These are phyloP conservation scores for Solanum hybrid DNA, from an alignment of 305 asterid species.

Conservation along the genomic window DNA sequence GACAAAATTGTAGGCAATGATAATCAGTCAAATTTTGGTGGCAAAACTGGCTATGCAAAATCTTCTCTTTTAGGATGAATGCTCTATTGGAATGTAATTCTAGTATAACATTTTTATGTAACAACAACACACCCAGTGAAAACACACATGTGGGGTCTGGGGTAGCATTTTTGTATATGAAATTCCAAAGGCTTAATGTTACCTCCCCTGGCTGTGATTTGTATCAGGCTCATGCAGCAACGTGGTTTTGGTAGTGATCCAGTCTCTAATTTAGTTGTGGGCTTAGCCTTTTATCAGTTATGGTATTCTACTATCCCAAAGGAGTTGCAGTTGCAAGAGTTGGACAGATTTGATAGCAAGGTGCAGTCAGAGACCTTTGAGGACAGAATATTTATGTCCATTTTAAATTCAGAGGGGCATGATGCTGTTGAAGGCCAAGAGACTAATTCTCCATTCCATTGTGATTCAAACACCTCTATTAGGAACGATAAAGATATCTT, in stretches of 20 bases:
- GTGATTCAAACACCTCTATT: slow-evolving; percentile 53
- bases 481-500: slow-evolving; percentile 41
- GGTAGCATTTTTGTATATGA: background rate
- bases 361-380: slow-evolving; percentile 30
- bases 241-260: slow-evolving; percentile 51
- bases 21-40: background rate
- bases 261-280: slow-evolving; percentile 63
- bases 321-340: slow-evolving; percentile 43
- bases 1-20: background rate
- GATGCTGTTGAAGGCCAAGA: slow-evolving; percentile 32
- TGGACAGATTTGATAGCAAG: slow-evolving; percentile 19
- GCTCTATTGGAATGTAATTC: background rate
- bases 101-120: background rate
- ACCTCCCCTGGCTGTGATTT: slow-evolving; percentile 1
- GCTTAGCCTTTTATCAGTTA: slow-evolving; percentile 51
- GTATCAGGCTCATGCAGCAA: slow-evolving; percentile 59
- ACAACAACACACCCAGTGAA: background rate
- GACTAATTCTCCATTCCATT: slow-evolving; percentile 18
- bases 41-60: background rate
- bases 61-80: background rate
- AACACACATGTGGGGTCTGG: background rate
- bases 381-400: slow-evolving; percentile 27
- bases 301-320: slow-evolving; percentile 65
- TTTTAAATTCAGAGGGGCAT: slow-evolving; percentile 30
- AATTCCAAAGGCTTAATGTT: background rate